phyloP scores from a whole-genome alignment of 148 eudicot species.

The Rhododendron simsii region DNA sequence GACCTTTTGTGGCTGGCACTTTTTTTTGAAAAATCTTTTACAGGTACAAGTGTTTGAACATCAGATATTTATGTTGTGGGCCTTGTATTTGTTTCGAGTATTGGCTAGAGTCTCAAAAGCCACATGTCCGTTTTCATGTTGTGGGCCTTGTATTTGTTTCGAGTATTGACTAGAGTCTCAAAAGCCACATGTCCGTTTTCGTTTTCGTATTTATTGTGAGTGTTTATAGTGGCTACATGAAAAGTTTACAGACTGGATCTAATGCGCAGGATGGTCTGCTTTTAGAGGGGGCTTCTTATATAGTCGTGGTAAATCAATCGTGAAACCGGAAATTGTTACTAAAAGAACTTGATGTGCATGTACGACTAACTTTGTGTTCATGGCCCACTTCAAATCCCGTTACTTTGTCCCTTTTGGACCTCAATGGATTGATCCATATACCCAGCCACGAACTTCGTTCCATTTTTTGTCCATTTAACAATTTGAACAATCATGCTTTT shows the following conservation, averaged over 20 bases:
- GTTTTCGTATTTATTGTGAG: not conserved
- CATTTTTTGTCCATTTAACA: not conserved
- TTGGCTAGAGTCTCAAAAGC: not conserved
- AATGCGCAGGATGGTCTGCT: not conserved
- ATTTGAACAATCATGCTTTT: not conserved
- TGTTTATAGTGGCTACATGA: not conserved
- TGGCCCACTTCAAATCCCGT: too few species aligned
- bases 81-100: not conserved
- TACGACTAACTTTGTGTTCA: too few species aligned
- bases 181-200: not conserved
- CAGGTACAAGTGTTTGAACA: not conserved
- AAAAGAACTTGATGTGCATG: too few species aligned
- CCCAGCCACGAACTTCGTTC: too few species aligned
- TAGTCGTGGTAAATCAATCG: too few species aligned
- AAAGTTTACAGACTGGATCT: not conserved
- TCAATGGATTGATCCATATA: too few species aligned
- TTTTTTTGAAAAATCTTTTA: not conserved
- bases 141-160: not conserved
- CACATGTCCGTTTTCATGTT: not conserved
- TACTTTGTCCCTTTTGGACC: too few species aligned
- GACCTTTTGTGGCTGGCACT: not conserved
- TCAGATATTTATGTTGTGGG: not conserved
- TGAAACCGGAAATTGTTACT: too few species aligned
- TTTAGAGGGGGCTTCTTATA: too few species aligned
- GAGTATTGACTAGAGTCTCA: not conserved